Percentiles rank a stretch among this genome's conserved stretches.
Evolutionary conservation across 2,329 filamentous ascomycete genomes (phyloP).

Genomic region (Pseudovirgaria hyperparasitica): DNA sequence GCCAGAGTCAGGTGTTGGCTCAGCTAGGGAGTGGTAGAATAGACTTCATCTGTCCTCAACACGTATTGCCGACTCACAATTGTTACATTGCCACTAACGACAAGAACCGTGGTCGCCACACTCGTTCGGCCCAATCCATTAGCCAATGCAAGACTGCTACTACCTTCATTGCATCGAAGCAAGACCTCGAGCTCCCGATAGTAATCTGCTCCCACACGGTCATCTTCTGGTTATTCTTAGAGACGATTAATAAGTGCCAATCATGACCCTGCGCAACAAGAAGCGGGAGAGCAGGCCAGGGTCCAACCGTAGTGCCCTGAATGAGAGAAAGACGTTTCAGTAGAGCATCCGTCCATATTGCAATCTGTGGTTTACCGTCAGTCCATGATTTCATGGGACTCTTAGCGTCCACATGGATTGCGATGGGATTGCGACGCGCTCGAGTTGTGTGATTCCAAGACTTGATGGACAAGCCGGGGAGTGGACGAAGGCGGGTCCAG

Average conservation of each 20-base stretch:
- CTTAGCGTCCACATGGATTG: constrained; percentile 15
- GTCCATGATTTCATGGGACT: constrained; percentile 14
- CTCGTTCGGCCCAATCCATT: constrained; percentile 13
- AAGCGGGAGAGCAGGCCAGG: constrained; percentile 11
- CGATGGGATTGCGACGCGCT: constrained; percentile 8
- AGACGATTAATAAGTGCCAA: constrained; percentile 14
- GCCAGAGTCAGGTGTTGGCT: too few relatives aligned
- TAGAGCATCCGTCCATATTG: constrained; percentile 13
- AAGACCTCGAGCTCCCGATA: constrained; percentile 12
- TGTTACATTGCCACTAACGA: too few relatives aligned
- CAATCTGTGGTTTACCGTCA: constrained; percentile 14
- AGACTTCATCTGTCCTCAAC: too few relatives aligned
- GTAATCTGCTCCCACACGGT: constrained; percentile 11
- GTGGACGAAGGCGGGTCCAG: constrained; percentile 8
- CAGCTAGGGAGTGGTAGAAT: too few relatives aligned
- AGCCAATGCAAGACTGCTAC: constrained; percentile 13
- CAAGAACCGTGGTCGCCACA: constrained; percentile 15
- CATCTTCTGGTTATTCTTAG: constrained; percentile 9
- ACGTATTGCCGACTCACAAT: too few relatives aligned
- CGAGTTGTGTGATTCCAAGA: constrained; percentile 11
- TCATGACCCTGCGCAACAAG: constrained; percentile 15
- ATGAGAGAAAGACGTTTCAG: constrained; percentile 11
- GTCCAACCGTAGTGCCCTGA: constrained; percentile 3
- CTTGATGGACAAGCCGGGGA: constrained; percentile 7
- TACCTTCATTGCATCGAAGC: constrained; percentile 13